Conservation (phyloP, 2,329 filamentous ascomycete species). For the Verticillium albo-atrum region DNA sequence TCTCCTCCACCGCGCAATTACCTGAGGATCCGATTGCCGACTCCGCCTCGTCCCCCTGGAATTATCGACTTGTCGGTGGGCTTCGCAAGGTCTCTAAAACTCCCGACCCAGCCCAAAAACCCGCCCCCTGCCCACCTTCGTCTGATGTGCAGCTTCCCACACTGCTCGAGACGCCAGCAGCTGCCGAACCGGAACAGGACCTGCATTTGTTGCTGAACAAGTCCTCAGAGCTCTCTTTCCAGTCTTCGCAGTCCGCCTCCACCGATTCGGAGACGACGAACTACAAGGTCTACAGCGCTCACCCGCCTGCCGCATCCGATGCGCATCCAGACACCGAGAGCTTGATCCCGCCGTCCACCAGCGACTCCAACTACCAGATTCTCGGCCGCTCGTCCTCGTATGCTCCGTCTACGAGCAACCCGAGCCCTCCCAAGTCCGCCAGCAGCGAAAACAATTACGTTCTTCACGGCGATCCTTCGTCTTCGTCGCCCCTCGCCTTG, state of each 20-base stretch:
- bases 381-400: slow-evolving; percentile 46
- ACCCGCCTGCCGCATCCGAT: slow-evolving; percentile 34
- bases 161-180: slow-evolving; percentile 20
- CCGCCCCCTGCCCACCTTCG: slow-evolving; percentile 8
- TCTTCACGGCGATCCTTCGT: slow-evolving; percentile 40
- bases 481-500: slow-evolving; percentile 33
- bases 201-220: slow-evolving; percentile 13
- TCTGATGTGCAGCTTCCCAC: slow-evolving; percentile 11
- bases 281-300: slow-evolving; percentile 49
- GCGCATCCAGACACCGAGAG: slow-evolving; percentile 33
- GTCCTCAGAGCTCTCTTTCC: slow-evolving; percentile 11
- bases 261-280: slow-evolving; percentile 48
- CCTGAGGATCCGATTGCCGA: slow-evolving; percentile 25
- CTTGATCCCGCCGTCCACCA: slow-evolving; percentile 34
- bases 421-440: slow-evolving; percentile 25
- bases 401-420: slow-evolving; percentile 32
- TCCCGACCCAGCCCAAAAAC: slow-evolving; percentile 28
- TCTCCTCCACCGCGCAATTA: slow-evolving; percentile 27
- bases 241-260: slow-evolving; percentile 21
- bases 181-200: background rate
- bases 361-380: slow-evolving; percentile 46
- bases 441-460: slow-evolving; percentile 49
- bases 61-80: slow-evolving; percentile 50
- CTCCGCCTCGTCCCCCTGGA: slow-evolving; percentile 39
- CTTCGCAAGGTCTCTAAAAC: slow-evolving; percentile 47